Base-by-base conservation (phyloP, 768 basidiomycete genomes). In the Neoboletus brunneissimus region DNA sequence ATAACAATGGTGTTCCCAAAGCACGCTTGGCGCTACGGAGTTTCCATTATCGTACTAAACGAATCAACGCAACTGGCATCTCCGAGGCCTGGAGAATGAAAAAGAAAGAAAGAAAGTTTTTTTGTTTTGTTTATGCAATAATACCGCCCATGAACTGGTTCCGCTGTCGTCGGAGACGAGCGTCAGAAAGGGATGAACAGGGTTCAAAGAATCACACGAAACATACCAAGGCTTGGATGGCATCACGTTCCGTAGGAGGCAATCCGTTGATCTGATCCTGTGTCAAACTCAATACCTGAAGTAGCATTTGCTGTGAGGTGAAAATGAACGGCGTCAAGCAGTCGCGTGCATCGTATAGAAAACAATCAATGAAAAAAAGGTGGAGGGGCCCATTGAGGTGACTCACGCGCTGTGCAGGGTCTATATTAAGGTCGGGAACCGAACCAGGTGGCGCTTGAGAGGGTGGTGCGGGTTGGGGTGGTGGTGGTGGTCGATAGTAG, bases 211-310 rank as follows among this genome's bases (percentile, higher is more conserved):
- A 9, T 10, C 12, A 18, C 31, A 5, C 4, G 6, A 68, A 72
- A 76, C 61, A 76, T 54, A 94, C 92, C 70, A 96, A 68, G 68
- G 88, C 85, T 71, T 89, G 79, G 29, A 98, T 91, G 12, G 91
- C 87, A 0, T 82, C 80, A 34, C 88, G 80, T 64, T 96, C 93
- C 2, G 80, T 78, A 5, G 89, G 87, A 29, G 92, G 89, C 48
- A 97, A 74, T 9, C 82, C 82, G 46, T 85, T 86, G 59, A 98
- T 89, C 70, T 96, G 93, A 44, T 90, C 92, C 45, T 79, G 85
- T 1, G 88, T 87, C 67, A 98, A 71, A 57, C 79, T 82, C 32
- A 98, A 75, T 0, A 98, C 94, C 75, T 94, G 93, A 72, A 92
- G 80, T 51, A 97, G 69, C 86, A 96, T 89, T 34, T 82, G 80